Evolutionary conservation across 495 filamentous ascomycete genomes (phyloP).

Genomic region (Cladorrhinum samala): DNA sequence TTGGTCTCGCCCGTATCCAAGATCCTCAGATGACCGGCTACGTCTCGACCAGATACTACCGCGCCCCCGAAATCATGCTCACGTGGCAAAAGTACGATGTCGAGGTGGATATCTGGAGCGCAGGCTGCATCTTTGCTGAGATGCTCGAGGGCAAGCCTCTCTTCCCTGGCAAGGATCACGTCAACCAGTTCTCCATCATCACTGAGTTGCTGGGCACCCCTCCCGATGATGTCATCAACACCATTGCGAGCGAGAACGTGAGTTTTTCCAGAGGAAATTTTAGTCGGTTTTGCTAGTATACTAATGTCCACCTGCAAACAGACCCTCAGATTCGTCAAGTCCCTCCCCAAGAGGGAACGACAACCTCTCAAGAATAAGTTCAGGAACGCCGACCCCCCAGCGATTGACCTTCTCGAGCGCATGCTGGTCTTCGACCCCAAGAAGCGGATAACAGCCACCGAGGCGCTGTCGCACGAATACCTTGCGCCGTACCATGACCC

Average conservation of each 20-base stretch:
- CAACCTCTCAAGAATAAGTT: slow-evolving; percentile 89
- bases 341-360: slow-evolving; percentile 89
- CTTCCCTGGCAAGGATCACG: slow-evolving; percentile 98
- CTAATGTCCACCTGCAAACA: slow-evolving; percentile 28
- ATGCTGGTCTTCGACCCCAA: slow-evolving; percentile 98
- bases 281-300: slow-evolving; percentile 2
- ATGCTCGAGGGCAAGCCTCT: slow-evolving; percentile 98
- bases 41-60: slow-evolving; percentile 97
- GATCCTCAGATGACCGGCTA: slow-evolving; percentile 99
- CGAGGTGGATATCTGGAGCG: slow-evolving; percentile 99
- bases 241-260: slow-evolving; percentile 97
- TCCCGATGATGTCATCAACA: slow-evolving; percentile 96
- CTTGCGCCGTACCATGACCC: slow-evolving; percentile 96
- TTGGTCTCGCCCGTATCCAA: slow-evolving; percentile 93
- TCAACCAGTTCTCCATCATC: slow-evolving; percentile 99
- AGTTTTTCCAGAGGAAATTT: slow-evolving; percentile 21
- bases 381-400: slow-evolving; percentile 92
- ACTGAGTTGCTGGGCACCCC: slow-evolving; percentile 97
- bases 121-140: slow-evolving; percentile 97
- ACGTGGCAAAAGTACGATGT: slow-evolving; percentile 99
- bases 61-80: slow-evolving; percentile 98
- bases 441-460: slow-evolving; percentile 77
- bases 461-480: slow-evolving; percentile 86
- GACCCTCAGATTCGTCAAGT: slow-evolving; percentile 97
- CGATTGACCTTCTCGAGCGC: slow-evolving; percentile 85